Evolutionary conservation across 768 basidiomycete genomes (phyloP), one percentile per base, ranked within the genome.

Genomic region (Leucosporidium yakuticum): DNA sequence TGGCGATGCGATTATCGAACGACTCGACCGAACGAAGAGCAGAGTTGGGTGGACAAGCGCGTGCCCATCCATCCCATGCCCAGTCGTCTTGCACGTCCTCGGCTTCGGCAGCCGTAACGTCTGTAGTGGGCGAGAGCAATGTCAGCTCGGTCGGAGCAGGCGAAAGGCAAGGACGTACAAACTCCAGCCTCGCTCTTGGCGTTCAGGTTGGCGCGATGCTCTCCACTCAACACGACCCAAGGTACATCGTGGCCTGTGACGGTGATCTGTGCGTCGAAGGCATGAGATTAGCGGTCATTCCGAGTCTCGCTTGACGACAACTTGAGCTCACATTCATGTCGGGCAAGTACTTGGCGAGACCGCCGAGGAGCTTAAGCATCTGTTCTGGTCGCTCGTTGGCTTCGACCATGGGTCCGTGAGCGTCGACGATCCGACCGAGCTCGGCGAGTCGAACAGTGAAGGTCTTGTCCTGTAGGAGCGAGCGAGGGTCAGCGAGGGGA

Each of bases 301-400:
- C n/a, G n/a, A n/a, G n/a, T n/a, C 2, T 7, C 8, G 31, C 27
- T 21, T 17, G 39, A 21, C 9, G 44, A 23, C 57, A 25, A 36
- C 39, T 74, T 44, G 75, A 58, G 57, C 72, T 72, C 21, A 76
- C 58, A 56, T 75, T 49, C 23, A 59, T 34, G 19, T 59, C 75
- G n/a, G 74, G 74, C 21, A 76, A 31, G 58, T 47, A 65, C 34
- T 73, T 23, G 19, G 62, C 60, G 56, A 74, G 64, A 14, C 60
- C 64, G 2, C 70, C 57, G 44, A 76, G 48, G 9, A 76, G 51
- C 12, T 53, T 57, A 20, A 66, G 51, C 51, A 65, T 57, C 69
- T 70, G 48, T 31, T 62, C 68, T 60, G 63, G 67, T 20, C 63
- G 50, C 32, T 39, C 29, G 57, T 64, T 73, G 1, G 17, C 57